Conservation (phyloP, 1,284 basidiomycete genomes). For the Macrocystidia cucumis region DNA sequence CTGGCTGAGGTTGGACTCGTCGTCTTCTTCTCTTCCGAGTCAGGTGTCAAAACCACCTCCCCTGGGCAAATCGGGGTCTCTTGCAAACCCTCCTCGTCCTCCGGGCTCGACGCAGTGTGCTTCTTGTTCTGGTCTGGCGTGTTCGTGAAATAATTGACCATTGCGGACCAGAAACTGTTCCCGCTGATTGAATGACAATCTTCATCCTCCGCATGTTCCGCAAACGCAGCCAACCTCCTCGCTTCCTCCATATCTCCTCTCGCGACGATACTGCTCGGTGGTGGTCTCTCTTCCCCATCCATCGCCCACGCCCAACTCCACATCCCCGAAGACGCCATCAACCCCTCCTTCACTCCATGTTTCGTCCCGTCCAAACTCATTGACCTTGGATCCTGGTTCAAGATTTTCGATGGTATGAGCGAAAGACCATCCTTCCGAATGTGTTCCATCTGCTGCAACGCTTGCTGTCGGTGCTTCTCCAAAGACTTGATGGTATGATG, state of each 20-base stretch:
- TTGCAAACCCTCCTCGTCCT: no score
- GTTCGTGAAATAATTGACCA: slow-evolving; percentile 52
- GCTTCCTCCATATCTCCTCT: slow-evolving; percentile 74
- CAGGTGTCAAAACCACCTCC: no score
- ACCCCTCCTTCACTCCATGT: slow-evolving; percentile 39
- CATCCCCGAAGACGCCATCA: slow-evolving; percentile 36
- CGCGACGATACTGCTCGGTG: slow-evolving; percentile 76
- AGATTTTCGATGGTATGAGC: slow-evolving; percentile 31
- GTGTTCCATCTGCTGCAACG: slow-evolving; percentile 51
- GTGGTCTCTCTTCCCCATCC: slow-evolving; percentile 67
- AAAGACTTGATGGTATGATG: slow-evolving; percentile 42
- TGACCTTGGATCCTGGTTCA: slow-evolving; percentile 13
- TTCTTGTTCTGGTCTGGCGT: slow-evolving; percentile 20
- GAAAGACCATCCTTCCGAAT: slow-evolving; percentile 49
- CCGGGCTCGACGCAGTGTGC: no score
- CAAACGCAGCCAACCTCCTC: slow-evolving; percentile 56
- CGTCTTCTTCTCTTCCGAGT: no score
- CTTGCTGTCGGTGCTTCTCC: slow-evolving; percentile 50
- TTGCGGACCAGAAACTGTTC: slow-evolving; percentile 63
- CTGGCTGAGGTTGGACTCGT: no score
- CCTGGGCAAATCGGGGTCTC: no score
- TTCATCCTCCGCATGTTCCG: slow-evolving; percentile 53
- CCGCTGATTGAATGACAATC: slow-evolving; percentile 49
- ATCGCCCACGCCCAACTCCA: slow-evolving; percentile 75
- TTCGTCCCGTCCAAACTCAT: slow-evolving; percentile 20